phyloP scores from a whole-genome alignment of 1,284 basidiomycete genomes.

The Leccinum griseonigrum region DNA sequence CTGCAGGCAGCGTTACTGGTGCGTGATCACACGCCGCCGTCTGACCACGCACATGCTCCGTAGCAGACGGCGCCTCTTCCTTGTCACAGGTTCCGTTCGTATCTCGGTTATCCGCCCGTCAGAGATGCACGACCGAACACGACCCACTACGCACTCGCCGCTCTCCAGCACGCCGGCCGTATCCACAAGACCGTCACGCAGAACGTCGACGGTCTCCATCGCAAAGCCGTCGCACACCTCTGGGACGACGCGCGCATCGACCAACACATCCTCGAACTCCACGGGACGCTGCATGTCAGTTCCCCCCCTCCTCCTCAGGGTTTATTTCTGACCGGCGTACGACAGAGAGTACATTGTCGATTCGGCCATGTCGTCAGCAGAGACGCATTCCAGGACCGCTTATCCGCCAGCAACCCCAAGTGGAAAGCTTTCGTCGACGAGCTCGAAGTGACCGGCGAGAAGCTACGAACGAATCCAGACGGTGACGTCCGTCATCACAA shows the following conservation, averaged over 20 bases:
- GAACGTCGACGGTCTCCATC: conserved; percentile 91
- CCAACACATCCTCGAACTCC: conserved; percentile 73
- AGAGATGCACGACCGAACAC: conserved; percentile 80
- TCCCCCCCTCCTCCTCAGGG: too few relatives aligned
- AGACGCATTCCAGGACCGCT: conserved; percentile 69
- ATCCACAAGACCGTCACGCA: conserved; percentile 80
- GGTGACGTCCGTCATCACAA: conserved; percentile 65
- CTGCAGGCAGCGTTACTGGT: conserved; percentile 74
- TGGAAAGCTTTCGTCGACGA: conserved; percentile 76
- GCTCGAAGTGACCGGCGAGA: conserved; percentile 59
- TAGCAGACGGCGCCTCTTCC: background rate
- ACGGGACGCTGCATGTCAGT: conserved; percentile 83
- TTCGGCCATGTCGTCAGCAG: conserved; percentile 68
- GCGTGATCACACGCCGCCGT: conserved; percentile 12
- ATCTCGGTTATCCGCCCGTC: conserved; percentile 80
- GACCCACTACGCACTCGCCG: conserved; percentile 83
- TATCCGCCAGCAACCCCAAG: conserved; percentile 72
- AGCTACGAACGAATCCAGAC: conserved; percentile 85
- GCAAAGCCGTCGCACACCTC: conserved; percentile 57
- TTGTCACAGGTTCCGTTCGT: conserved; percentile 72
- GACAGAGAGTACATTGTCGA: conserved; percentile 71
- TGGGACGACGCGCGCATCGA: conserved; percentile 39
- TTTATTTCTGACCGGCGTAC: conserved; percentile 7
- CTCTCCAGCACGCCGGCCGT: conserved; percentile 69
- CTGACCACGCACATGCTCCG: background rate